A percentile compares a stretch with the other conserved stretches of the same genome.
Conservation (phyloP, 2,329 filamentous ascomycete species). For the Sporothrix curviconia region DNA sequence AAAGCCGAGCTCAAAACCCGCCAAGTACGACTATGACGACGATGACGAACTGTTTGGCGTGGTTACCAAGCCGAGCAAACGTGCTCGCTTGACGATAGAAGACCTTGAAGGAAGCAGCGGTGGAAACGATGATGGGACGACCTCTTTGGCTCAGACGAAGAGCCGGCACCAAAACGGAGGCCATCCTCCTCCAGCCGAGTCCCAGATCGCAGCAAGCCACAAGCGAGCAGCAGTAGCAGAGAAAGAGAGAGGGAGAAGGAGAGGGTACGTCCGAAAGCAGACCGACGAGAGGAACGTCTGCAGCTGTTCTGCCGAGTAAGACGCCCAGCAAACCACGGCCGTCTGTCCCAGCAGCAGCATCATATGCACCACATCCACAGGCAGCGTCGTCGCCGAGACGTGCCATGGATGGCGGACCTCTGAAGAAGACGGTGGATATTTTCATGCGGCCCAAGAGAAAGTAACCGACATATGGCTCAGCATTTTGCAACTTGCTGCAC, state of each 20-base stretch:
- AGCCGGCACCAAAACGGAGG: not conserved
- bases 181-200: not conserved
- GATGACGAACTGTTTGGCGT: slow-evolving; percentile 17
- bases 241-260: too few species aligned
- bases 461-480: not conserved
- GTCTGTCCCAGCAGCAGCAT: not conserved
- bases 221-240: not conserved
- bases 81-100: slow-evolving; percentile 12
- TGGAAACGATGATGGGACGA: not conserved
- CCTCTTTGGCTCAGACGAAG: not conserved
- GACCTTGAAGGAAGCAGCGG: slow-evolving; percentile 12
- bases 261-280: too few species aligned
- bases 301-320: not conserved
- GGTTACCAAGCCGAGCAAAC: slow-evolving; percentile 11
- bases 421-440: slow-evolving; percentile 43
- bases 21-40: slow-evolving; percentile 5
- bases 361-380: not conserved
- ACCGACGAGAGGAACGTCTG: not conserved
- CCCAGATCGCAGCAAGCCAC: not conserved
- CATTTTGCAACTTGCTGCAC: not conserved
- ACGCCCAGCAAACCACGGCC: not conserved
- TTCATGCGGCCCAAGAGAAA: slow-evolving; percentile 45
- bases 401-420: not conserved
- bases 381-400: not conserved
- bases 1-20: not conserved